Base-by-base conservation (phyloP, 2,329 filamentous ascomycete species). In the Fusarium stilboides region DNA sequence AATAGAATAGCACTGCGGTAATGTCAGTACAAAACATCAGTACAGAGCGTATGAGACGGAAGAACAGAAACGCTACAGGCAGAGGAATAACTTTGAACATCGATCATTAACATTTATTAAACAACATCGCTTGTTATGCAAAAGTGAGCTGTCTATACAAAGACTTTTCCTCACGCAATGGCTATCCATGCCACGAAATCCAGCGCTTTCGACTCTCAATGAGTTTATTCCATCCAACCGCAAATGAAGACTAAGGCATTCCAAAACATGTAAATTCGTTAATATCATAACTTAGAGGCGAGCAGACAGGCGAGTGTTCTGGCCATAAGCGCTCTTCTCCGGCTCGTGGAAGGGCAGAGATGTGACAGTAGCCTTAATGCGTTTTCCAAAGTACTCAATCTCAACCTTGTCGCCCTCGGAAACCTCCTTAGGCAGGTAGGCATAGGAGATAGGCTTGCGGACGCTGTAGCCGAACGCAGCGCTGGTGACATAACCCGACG, bases 401-500 rank as follows among this genome's bases (percentile, higher is more conserved):
- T 89, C 87, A 0, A 90, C 86, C 0, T 69, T 58, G 5, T 83
- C 80, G 0, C 87, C 87, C 43, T 86, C 83, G 0, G 54, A 59
- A 3, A 89, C 71, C 3, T 68, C 71, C 13, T 75, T 80, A 0
- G 87, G 87, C 14, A 91, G 76, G 78, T 87, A 89, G 0, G 87
- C 84, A 73, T 87, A 90, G 0, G 87, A 88, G 14, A 90, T 80
- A 0, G 88, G 88, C 75, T 86, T 88, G 26, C 86, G 77, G 12
- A 90, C 74, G 0, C 85, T 87, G 70, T 87, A 90, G 0, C 86
- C 88, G 70, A 89, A 91, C 0, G 85, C 87, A 2, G 88, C 84
- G 52, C 82, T 90, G 3, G 87, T 89, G 26, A 91, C 80, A 64
- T 91, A 91, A 0, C 89, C 88, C 1, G 79, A 80, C 0, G 83